Evolutionary conservation across 441 rosid species (phyloP).

Genomic region (Heliophila coronopifolia): DNA sequence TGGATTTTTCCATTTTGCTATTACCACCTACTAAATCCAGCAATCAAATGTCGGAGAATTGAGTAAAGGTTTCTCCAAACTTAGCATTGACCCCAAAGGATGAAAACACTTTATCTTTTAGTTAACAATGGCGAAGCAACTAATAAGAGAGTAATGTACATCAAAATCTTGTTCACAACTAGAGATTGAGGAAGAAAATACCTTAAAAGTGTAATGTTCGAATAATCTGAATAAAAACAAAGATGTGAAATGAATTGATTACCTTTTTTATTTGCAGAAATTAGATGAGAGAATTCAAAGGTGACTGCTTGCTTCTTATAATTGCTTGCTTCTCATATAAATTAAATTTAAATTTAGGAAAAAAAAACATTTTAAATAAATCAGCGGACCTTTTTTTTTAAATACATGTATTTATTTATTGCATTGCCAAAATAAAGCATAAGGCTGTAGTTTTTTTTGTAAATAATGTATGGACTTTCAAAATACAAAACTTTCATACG

Average conservation of each 20-base stretch:
- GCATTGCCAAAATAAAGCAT: too few species aligned
- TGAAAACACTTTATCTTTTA: not conserved
- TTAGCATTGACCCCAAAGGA: not conserved
- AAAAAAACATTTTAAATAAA: too few species aligned
- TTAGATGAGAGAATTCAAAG: too few species aligned
- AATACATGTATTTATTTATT: too few species aligned
- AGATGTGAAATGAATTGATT: not conserved
- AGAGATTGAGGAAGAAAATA: not conserved
- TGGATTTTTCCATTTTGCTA: constrained; percentile 58
- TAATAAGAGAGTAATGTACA: not conserved
- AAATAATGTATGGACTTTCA: too few species aligned
- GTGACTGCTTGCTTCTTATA: too few species aligned
- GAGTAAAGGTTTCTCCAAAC: not conserved
- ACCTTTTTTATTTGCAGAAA: constrained; percentile 8
- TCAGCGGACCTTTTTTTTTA: too few species aligned
- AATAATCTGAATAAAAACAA: not conserved
- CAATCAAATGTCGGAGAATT: constrained; percentile 4
- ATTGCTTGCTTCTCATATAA: too few species aligned
- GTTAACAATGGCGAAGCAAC: constrained; percentile 7
- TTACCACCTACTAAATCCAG: constrained; percentile 33
- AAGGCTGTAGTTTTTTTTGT: too few species aligned
- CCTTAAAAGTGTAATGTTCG: constrained; percentile 15
- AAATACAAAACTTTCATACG: too few species aligned
- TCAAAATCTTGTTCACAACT: not conserved
- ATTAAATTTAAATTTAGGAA: too few species aligned